A percentile compares a stretch with the other conserved stretches of the same genome.
phyloP scores from a whole-genome alignment of 768 basidiomycete genomes.

The Cytidiella melzeri region DNA sequence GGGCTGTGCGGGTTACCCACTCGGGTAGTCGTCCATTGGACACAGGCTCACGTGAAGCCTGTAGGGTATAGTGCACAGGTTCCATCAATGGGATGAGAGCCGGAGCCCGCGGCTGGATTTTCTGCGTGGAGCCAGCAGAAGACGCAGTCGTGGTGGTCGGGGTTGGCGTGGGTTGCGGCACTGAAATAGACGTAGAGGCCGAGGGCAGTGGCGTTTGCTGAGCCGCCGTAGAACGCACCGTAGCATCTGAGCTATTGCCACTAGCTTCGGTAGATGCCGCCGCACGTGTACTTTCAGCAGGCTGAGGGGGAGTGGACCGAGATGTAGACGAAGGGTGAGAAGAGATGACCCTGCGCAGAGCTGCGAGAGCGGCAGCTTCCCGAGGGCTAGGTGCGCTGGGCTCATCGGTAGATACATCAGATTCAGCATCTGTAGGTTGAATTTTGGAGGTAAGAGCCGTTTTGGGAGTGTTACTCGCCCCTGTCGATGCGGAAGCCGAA shows the following conservation, averaged over 20 bases:
- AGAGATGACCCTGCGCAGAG: constrained; percentile 43
- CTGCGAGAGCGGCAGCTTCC: constrained; percentile 63
- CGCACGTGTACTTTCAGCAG: constrained; percentile 2
- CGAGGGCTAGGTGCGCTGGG: constrained; percentile 25
- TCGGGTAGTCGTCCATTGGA: too few species aligned
- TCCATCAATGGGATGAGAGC: constrained; percentile 5
- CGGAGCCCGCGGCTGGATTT: constrained; percentile 11
- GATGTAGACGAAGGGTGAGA: constrained; percentile 4
- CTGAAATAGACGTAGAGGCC: constrained; percentile 1
- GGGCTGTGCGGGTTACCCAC: background rate
- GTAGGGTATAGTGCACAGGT: background rate
- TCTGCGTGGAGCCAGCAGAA: background rate
- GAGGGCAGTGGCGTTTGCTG: background rate
- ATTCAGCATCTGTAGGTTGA: constrained; percentile 12
- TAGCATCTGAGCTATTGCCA: background rate
- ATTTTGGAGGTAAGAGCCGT: background rate
- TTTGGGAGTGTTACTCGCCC: background rate
- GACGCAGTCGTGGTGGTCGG: constrained; percentile 6
- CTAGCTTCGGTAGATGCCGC: background rate
- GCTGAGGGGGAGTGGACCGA: constrained; percentile 2
- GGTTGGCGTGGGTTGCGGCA: constrained; percentile 10
- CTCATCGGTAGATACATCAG: constrained; percentile 4
- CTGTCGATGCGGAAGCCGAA: background rate
- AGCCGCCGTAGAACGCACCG: background rate
- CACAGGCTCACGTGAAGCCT: background rate